Conservation (phyloP, 106 monocot genomes). For the Dendrobium nobile region DNA sequence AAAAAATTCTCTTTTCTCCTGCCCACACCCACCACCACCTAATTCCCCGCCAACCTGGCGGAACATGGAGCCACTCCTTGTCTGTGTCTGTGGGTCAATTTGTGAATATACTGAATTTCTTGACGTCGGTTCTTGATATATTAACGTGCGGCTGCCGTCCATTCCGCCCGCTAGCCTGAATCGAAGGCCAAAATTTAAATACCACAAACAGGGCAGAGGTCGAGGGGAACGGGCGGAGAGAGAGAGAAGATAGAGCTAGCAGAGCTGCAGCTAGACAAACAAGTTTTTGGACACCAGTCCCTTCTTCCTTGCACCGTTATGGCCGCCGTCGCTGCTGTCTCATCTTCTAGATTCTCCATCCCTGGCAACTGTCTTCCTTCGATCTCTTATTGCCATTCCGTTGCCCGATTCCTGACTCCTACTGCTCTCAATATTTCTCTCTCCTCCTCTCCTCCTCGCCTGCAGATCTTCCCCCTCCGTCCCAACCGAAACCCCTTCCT, state of each 20-base stretch:
- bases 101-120: neutral
- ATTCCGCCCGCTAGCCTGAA: neutral
- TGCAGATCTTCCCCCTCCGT: slow-evolving; percentile 1
- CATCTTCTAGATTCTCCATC: neutral
- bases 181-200: too few relatives aligned
- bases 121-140: neutral
- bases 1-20: too few relatives aligned
- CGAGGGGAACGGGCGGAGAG: too few relatives aligned
- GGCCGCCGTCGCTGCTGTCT: slow-evolving; percentile 9
- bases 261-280: neutral
- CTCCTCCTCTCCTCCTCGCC: slow-evolving; percentile 1
- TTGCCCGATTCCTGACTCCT: neutral
- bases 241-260: too few relatives aligned
- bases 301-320: neutral
- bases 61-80: neutral
- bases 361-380: slow-evolving; percentile 8
- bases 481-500: neutral
- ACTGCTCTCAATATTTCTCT: slow-evolving; percentile 3
- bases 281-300: neutral
- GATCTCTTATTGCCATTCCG: neutral
- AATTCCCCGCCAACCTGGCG: too few relatives aligned
- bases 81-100: neutral
- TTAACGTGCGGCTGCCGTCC: slow-evolving; percentile 6
- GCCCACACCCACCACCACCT: too few relatives aligned
- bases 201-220: too few relatives aligned